These are phyloP conservation scores for Graphilbum ipis-grandicollis DNA, from an alignment of 2,329 filamentous ascomycete genomes.

Conservation along the genomic window DNA sequence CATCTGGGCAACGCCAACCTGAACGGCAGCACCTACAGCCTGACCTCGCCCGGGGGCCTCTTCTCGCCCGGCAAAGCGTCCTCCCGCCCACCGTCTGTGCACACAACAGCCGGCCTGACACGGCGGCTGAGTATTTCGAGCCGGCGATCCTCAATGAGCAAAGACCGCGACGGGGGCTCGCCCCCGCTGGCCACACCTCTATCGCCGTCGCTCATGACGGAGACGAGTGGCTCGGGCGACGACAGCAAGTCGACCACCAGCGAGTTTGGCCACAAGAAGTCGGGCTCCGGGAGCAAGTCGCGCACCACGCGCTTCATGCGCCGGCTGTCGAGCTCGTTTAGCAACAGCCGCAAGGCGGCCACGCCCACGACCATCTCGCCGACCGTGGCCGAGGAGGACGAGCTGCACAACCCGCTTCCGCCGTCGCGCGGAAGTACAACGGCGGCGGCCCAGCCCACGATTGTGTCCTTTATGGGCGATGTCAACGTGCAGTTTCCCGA, in stretches of 20 bases:
- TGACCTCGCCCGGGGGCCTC: slow-evolving; percentile 10
- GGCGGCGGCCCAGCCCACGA: slow-evolving; percentile 16
- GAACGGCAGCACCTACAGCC: not conserved
- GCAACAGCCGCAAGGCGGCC: slow-evolving; percentile 25
- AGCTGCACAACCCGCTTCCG: slow-evolving; percentile 10
- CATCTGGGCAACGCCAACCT: slow-evolving; percentile 6
- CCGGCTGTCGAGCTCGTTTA: slow-evolving; percentile 36
- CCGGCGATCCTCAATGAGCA: slow-evolving; percentile 33
- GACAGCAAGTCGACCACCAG: slow-evolving; percentile 23
- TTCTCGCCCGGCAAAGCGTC: slow-evolving; percentile 21
- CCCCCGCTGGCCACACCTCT: slow-evolving; percentile 11
- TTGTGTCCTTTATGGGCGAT: slow-evolving; percentile 61
- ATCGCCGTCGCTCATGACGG: slow-evolving; percentile 25
- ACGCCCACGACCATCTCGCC: slow-evolving; percentile 30
- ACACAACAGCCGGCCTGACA: slow-evolving; percentile 32
- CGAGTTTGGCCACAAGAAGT: slow-evolving; percentile 15
- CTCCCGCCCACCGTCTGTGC: slow-evolving; percentile 25
- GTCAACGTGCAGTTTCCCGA: slow-evolving; percentile 97
- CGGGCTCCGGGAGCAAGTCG: slow-evolving; percentile 22
- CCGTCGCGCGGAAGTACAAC: slow-evolving; percentile 4
- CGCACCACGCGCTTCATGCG: slow-evolving; percentile 41
- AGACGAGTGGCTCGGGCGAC: slow-evolving; percentile 27
- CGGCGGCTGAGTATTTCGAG: slow-evolving; percentile 50
- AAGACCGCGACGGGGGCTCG: slow-evolving; percentile 17
- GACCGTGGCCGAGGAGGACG: slow-evolving; percentile 32